Evolutionary conservation across 2,329 filamentous ascomycete species (phyloP).

Genomic region (Cryphonectria naterciae): DNA sequence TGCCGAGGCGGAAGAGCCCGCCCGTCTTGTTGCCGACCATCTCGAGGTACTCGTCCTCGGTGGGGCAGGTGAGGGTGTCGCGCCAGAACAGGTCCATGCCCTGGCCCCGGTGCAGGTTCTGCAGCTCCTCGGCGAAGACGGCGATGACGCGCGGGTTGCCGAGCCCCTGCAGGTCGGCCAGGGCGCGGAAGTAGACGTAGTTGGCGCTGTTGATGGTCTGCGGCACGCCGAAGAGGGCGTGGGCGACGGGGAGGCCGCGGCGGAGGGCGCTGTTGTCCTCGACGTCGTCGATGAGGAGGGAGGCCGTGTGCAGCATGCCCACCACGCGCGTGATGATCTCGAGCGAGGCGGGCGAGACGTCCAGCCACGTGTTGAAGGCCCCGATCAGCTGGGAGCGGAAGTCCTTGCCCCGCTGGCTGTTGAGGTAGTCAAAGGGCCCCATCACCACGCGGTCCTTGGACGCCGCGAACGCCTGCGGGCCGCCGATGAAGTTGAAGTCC

Average conservation of each 20-base stretch:
- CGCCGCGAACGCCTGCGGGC: constrained; percentile 63
- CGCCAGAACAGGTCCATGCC: constrained; percentile 93
- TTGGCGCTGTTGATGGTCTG: constrained; percentile 92
- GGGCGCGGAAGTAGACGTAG: constrained; percentile 82
- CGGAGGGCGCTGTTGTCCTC: constrained; percentile 72
- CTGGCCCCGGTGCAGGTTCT: constrained; percentile 84
- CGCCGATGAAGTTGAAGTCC: constrained; percentile 55
- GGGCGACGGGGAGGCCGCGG: constrained; percentile 79
- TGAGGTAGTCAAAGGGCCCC: constrained; percentile 81
- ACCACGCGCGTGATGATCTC: constrained; percentile 78
- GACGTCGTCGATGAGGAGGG: constrained; percentile 83
- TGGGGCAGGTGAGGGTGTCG: constrained; percentile 81
- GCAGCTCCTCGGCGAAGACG: constrained; percentile 80
- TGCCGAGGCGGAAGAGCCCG: constrained; percentile 80
- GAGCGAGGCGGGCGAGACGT: constrained; percentile 71
- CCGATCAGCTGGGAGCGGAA: constrained; percentile 79
- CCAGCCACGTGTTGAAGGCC: constrained; percentile 80
- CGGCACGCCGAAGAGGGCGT: constrained; percentile 81
- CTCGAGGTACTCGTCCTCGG: constrained; percentile 88
- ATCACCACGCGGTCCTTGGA: constrained; percentile 79
- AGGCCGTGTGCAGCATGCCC: constrained; percentile 85
- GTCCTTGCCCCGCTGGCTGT: constrained; percentile 80
- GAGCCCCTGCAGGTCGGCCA: constrained; percentile 75
- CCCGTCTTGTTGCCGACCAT: constrained; percentile 94
- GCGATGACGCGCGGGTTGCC: constrained; percentile 66